Evolutionary conservation across 2,329 filamentous ascomycete species (phyloP).

Genomic region (Apiospora aurea): DNA sequence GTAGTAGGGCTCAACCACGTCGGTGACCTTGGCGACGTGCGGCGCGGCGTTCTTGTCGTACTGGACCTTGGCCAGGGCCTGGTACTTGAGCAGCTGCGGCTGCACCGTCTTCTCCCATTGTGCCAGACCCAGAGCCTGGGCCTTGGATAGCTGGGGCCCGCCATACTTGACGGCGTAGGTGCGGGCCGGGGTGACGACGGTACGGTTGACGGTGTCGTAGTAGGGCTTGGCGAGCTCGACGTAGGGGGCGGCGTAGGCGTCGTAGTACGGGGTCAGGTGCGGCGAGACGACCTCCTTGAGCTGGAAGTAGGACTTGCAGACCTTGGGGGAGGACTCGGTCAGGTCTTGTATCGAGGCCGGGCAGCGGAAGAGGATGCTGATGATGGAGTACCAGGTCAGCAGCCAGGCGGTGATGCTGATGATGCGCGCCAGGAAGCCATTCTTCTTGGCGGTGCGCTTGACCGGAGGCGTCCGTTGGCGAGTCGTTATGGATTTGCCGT

Average conservation of each 20-base stretch:
- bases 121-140: constrained; percentile 67
- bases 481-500: constrained; percentile 46
- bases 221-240: constrained; percentile 81
- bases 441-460: constrained; percentile 32
- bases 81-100: constrained; percentile 74
- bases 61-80: constrained; percentile 64
- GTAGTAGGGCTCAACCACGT: constrained; percentile 74
- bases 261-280: constrained; percentile 84
- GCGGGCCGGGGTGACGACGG: constrained; percentile 73
- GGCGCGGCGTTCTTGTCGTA: constrained; percentile 79
- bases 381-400: constrained; percentile 83
- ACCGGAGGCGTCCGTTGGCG: constrained; percentile 37
- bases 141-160: constrained; percentile 74
- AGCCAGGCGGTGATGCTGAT: constrained; percentile 67
- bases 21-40: constrained; percentile 69
- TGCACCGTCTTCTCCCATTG: constrained; percentile 83
- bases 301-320: constrained; percentile 86
- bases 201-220: constrained; percentile 66
- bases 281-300: constrained; percentile 70
- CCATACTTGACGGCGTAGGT: constrained; percentile 75
- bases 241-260: constrained; percentile 83
- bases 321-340: constrained; percentile 71
- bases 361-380: constrained; percentile 83
- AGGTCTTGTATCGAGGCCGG: constrained; percentile 74
- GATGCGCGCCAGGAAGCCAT: constrained; percentile 47